Base-by-base conservation (phyloP, 1,139 yeast genomes). In the Pichia inconspicua region DNA sequence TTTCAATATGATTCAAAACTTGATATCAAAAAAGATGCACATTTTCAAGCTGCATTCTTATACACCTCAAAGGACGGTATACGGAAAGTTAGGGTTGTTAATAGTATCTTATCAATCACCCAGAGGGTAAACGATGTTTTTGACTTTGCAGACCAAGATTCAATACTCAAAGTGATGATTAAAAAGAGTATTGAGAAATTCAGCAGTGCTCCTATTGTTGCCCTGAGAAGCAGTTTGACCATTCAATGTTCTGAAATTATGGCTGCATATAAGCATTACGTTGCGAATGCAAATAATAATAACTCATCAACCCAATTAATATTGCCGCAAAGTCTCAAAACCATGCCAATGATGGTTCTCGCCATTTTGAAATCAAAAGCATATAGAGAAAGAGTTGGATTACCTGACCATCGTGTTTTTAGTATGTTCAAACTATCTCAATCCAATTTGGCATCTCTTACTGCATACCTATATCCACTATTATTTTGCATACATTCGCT, bases 31-130 rank as follows among this genome's bases (percentile, higher is more conserved):
- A 73, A 77, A 38, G 96, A 88, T 63, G 87, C 89, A 40, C 95
- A 88, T 64, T 88, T 90, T 71, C 99, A 92, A 67, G 85, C 88
- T 1, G 97, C 97, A 0, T 58, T 92, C 41, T 71, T 94, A 48
- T 89, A 88, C 63, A 92, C 97, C 0, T 85, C 90, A 46, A 62
- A 72, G 3, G 72, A 72, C 47, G 98, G 99, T 31, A 68, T 73
- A 12, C 73, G 97, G 56, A 83, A 87, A 55, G 94, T 92, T 12
- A 75, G 99, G 55, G 89, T 89, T 11, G 77, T 87, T 45, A 92
- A 94, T 61, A 69, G 80, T 51, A 82, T 83, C n/a, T 78, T 88
- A 43, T 87, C 95, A 0, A 92, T 88, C 12, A 78, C 94, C 9
- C 85, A 82, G 54, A 75, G 86, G 48, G 70, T 84, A 46, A 77